phyloP scores from a whole-genome alignment of 208 protist genomes.

The Crithidia mellificae region DNA sequence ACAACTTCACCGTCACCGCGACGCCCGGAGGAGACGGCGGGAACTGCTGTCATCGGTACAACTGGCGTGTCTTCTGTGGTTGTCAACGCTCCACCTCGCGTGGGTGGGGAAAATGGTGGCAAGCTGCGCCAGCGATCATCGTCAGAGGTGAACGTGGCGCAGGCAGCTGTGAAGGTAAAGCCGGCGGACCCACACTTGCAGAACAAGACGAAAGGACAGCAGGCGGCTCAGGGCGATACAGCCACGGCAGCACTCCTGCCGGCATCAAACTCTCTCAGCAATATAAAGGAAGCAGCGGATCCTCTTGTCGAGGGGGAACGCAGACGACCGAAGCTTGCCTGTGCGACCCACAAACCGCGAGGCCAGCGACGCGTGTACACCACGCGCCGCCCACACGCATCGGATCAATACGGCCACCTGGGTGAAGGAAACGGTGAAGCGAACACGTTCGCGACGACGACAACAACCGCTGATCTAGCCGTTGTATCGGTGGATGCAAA shows the following conservation, averaged over 20 bases:
- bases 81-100: background rate
- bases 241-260: background rate
- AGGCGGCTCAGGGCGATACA: background rate
- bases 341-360: background rate
- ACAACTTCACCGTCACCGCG: constrained; percentile 20
- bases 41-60: background rate
- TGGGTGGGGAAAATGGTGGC: background rate
- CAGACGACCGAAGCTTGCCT: constrained; percentile 4
- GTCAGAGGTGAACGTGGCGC: constrained; percentile 11
- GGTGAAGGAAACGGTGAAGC: background rate
- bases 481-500: too few relatives aligned
- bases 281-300: background rate
- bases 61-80: background rate
- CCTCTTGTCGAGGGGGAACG: background rate
- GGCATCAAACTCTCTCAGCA: background rate
- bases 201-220: too few relatives aligned
- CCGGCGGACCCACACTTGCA: background rate
- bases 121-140: constrained; percentile 11
- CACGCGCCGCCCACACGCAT: constrained; percentile 13
- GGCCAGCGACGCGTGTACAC: constrained; percentile 18
- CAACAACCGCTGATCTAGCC: background rate
- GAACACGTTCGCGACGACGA: too few relatives aligned
- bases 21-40: background rate
- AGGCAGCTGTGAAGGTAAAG: background rate
- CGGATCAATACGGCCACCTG: too few relatives aligned